Evolutionary conservation across 139 green algal genomes (phyloP).

Genomic region (Marvania coccoides): DNA sequence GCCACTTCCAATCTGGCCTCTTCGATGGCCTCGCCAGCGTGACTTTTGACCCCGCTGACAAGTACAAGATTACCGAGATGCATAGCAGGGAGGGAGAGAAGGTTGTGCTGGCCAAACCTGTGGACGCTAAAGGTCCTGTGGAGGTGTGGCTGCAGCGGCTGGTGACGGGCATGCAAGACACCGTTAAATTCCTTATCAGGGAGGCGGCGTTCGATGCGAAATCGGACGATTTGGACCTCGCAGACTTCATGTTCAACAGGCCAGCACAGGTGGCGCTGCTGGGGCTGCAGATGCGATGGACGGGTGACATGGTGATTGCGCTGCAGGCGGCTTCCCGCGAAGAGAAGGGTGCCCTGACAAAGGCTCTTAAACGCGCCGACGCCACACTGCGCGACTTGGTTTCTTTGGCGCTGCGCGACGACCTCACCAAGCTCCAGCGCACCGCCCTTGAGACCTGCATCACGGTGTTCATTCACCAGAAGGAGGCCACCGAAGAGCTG

Average conservation of each 20-base stretch:
- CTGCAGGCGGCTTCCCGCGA: constrained; percentile 49
- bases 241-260: constrained; percentile 30
- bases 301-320: constrained; percentile 62
- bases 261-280: constrained; percentile 67
- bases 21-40: constrained; percentile 87
- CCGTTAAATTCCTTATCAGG: constrained; percentile 26
- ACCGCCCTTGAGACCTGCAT: constrained; percentile 96
- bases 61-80: constrained; percentile 87
- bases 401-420: constrained; percentile 64
- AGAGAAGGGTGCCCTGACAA: constrained; percentile 82
- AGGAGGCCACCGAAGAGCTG: constrained; percentile 83
- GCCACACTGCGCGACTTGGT: constrained; percentile 75
- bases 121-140: constrained; percentile 82
- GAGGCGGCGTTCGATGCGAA: neutral
- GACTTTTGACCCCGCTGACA: constrained; percentile 85
- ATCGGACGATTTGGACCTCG: neutral
- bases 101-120: constrained; percentile 50
- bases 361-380: constrained; percentile 83
- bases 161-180: constrained; percentile 87
- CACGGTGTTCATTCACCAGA: constrained; percentile 96
- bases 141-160: constrained; percentile 92
- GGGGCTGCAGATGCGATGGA: constrained; percentile 95
- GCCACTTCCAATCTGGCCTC: constrained; percentile 92
- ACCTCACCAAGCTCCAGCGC: constrained; percentile 75
- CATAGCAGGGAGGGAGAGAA: constrained; percentile 75